A percentile compares a stretch with the other conserved stretches of the same genome.
phyloP scores from a whole-genome alignment of 2,329 filamentous ascomycete species.

The Chaetomium strumarium region DNA sequence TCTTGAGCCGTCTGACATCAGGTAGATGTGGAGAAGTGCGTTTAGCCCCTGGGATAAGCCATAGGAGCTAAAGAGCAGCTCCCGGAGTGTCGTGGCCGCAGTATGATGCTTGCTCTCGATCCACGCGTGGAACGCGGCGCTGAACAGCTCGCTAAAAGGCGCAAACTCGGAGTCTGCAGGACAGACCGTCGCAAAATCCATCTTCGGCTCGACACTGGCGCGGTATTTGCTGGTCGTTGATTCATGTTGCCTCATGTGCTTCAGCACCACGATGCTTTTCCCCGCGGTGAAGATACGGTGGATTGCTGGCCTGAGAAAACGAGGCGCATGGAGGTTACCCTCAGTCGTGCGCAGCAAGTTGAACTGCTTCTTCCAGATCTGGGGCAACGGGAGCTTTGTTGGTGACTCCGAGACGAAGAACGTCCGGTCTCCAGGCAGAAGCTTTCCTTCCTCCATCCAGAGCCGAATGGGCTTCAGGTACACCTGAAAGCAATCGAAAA shows the following conservation, averaged over 20 bases:
- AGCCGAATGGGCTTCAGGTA: slow-evolving; percentile 73
- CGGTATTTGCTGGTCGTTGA: slow-evolving; percentile 27
- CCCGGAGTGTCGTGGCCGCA: slow-evolving; percentile 60
- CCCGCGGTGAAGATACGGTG: slow-evolving; percentile 77
- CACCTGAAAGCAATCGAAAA: slow-evolving; percentile 74
- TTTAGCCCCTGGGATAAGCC: slow-evolving; percentile 60
- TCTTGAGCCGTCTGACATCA: slow-evolving; percentile 67
- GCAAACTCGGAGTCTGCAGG: slow-evolving; percentile 43
- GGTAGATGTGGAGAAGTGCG: slow-evolving; percentile 65
- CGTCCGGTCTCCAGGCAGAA: slow-evolving; percentile 58
- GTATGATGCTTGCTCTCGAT: slow-evolving; percentile 68
- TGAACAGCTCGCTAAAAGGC: slow-evolving; percentile 71
- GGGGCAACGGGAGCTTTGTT: slow-evolving; percentile 51
- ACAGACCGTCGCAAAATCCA: slow-evolving; percentile 56
- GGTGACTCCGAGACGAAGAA: slow-evolving; percentile 68
- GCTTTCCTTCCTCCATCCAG: slow-evolving; percentile 79
- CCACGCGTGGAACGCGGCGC: slow-evolving; percentile 65
- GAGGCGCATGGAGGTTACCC: slow-evolving; percentile 61
- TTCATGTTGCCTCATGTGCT: slow-evolving; percentile 56
- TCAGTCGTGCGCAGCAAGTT: slow-evolving; percentile 55
- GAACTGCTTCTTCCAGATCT: slow-evolving; percentile 73
- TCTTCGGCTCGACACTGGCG: slow-evolving; percentile 32
- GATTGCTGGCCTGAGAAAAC: slow-evolving; percentile 65
- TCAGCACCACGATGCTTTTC: slow-evolving; percentile 82
- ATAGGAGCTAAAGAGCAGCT: slow-evolving; percentile 62